Evolutionary conservation across 169 alveolate genomes (phyloP).

Genomic region (Plasmodium berghei): DNA sequence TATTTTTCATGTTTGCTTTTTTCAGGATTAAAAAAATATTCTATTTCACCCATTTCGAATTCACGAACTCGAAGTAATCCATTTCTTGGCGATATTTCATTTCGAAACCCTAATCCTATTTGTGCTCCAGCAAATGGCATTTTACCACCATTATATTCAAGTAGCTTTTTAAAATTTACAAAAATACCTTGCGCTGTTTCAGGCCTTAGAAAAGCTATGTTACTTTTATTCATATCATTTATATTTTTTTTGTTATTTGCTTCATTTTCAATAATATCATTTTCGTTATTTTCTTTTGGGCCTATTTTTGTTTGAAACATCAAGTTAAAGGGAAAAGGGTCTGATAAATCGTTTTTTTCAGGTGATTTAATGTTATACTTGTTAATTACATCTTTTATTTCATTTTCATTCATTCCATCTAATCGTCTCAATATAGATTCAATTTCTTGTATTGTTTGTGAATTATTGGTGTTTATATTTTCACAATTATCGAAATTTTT

Average conservation of each 20-base stretch:
- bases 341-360: slow-evolving; percentile 92
- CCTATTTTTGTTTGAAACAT: slow-evolving; percentile 97
- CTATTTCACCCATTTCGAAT: slow-evolving; percentile 99
- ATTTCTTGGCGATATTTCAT: slow-evolving; percentile 98
- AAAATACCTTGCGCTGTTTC: slow-evolving; percentile 99
- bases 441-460: slow-evolving; percentile 84
- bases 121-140: slow-evolving; percentile 99
- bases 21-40: slow-evolving; percentile 96
- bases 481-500: slow-evolving; percentile 19
- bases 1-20: slow-evolving; percentile 93
- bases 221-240: slow-evolving; percentile 17
- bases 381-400: slow-evolving; percentile 88
- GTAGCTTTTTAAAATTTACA: slow-evolving; percentile 94
- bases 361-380: slow-evolving; percentile 92
- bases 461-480: slow-evolving; percentile 44
- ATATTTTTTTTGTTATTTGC: neutral
- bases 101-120: slow-evolving; percentile 98
- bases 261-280: neutral
- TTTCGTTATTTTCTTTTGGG: slow-evolving; percentile 87
- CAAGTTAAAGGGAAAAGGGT: slow-evolving; percentile 95
- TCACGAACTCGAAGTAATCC: slow-evolving; percentile 97
- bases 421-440: slow-evolving; percentile 83
- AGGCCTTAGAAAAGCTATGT: slow-evolving; percentile 95
- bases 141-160: slow-evolving; percentile 95
- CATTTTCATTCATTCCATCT: slow-evolving; percentile 89